Evolutionary conservation across 176 grass and related monocot species (phyloP), one percentile per base, ranked within the genome.

Genomic region (Eleusine coracana): DNA sequence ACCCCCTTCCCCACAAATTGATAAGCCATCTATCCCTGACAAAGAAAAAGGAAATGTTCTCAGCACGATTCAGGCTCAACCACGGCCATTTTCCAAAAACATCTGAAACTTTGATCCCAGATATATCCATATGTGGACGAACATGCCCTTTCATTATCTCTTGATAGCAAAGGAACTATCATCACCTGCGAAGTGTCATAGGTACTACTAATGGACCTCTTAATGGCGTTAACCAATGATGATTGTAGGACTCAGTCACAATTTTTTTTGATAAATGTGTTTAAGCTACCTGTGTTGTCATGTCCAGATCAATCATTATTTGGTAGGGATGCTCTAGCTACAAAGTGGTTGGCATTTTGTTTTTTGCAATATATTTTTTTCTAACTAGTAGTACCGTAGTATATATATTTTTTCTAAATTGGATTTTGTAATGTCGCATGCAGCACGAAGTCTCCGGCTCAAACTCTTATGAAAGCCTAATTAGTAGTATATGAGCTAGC

Each of bases 241-340:
- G 76, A 20, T 70, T 64, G 51, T 52, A 27, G 66, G 42, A 68
- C 37, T 13, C 14, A 36, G 64, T 63, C 45, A 5, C 14, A 77
- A 46, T 72, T 58, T 85, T 65, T 12, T 66, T 58, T 7, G 82
- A 85, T 16, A 59, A 82, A 76, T 36, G 52, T 58, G 18, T 39
- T n/a, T 27, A 37, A 80, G 39, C 81, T 86, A 64, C 60, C 63
- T 23, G 80, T 69, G 88, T 86, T 86, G 88, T 42, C 80, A 90
- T n/a, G 88, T 90, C 88, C 68, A 70, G 74, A 83, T 86, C 88
- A 90, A 90, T 83, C 80, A 86, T 70, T 71, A 68, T 88, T 37
- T 7, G 67, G 55, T 72, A 88, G 80, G 77, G 81, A 85, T 71
- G 73, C 66, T 73, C 39, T 86, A 86, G 88, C 83, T 80, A 77